These are phyloP conservation scores for Neurospora discreta DNA, from an alignment of 495 filamentous ascomycete species.

Conservation along the genomic window DNA sequence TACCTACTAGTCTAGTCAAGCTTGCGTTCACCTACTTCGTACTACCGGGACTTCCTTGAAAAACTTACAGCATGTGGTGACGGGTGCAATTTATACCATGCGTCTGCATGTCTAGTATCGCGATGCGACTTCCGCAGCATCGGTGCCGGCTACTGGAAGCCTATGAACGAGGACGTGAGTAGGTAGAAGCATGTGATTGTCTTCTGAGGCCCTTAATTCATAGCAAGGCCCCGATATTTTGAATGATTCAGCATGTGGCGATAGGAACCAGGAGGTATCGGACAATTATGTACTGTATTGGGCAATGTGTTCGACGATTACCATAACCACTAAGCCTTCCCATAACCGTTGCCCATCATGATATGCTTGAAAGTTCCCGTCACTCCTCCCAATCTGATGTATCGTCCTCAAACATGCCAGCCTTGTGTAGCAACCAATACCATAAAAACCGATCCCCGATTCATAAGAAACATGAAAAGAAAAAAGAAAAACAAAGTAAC, in stretches of 20 bases:
- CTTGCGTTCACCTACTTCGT: too few species aligned
- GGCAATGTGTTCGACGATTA: neutral
- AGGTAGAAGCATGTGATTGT: neutral
- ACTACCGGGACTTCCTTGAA: too few species aligned
- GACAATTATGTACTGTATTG: neutral
- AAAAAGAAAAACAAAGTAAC: neutral
- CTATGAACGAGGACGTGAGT: neutral
- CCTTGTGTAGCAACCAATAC: neutral
- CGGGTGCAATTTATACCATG: neutral
- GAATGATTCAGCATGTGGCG: neutral
- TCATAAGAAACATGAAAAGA: neutral
- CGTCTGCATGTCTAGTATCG: neutral
- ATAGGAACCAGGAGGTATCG: neutral
- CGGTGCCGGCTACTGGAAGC: neutral
- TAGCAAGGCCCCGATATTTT: neutral
- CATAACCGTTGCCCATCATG: neutral
- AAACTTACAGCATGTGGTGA: neutral
- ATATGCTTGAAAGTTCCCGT: neutral
- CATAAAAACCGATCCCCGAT: neutral
- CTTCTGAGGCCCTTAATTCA: neutral
- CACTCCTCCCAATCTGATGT: neutral
- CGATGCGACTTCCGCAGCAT: neutral
- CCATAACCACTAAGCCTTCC: neutral
- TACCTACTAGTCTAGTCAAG: too few species aligned
- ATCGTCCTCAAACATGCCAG: neutral